These are phyloP conservation scores for Wallemia ichthyophaga DNA, from an alignment of 1,284 basidiomycete species.

Conservation along the genomic window DNA sequence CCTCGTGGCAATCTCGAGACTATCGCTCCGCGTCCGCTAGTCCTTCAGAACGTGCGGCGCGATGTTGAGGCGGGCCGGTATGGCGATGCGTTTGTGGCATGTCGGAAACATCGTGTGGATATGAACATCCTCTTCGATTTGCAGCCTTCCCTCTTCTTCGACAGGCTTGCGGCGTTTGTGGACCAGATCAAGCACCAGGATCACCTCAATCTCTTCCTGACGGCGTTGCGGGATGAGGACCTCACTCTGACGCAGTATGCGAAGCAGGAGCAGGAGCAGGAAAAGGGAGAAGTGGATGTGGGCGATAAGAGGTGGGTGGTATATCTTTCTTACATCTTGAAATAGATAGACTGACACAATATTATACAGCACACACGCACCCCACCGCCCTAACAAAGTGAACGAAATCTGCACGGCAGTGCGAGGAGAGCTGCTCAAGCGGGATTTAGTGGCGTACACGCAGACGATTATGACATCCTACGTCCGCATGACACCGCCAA, in stretches of 20 bases:
- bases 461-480: slow-evolving; percentile 76
- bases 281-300: too few relatives aligned
- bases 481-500: slow-evolving; percentile 68
- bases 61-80: slow-evolving; percentile 36
- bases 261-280: neutral
- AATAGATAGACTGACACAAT: too few relatives aligned
- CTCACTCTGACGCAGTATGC: neutral
- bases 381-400: slow-evolving; percentile 25
- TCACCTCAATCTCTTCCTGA: slow-evolving; percentile 73
- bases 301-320: neutral
- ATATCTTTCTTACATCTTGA: too few relatives aligned
- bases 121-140: slow-evolving; percentile 64
- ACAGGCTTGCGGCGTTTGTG: slow-evolving; percentile 33
- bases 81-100: slow-evolving; percentile 59
- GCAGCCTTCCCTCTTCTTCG: slow-evolving; percentile 34
- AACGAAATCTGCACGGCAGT: slow-evolving; percentile 49
- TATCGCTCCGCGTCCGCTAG: slow-evolving; percentile 67
- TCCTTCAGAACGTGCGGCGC: slow-evolving; percentile 45
- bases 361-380: slow-evolving; percentile 16
- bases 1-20: slow-evolving; percentile 91
- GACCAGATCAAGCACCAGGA: slow-evolving; percentile 68
- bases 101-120: slow-evolving; percentile 77
- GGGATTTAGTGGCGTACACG: slow-evolving; percentile 46
- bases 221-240: slow-evolving; percentile 37
- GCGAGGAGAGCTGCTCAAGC: slow-evolving; percentile 35